Percentiles rank a stretch among this genome's conserved stretches.
phyloP scores from a whole-genome alignment of 2,329 filamentous ascomycete species.

The Rachicladosporium sp. region DNA sequence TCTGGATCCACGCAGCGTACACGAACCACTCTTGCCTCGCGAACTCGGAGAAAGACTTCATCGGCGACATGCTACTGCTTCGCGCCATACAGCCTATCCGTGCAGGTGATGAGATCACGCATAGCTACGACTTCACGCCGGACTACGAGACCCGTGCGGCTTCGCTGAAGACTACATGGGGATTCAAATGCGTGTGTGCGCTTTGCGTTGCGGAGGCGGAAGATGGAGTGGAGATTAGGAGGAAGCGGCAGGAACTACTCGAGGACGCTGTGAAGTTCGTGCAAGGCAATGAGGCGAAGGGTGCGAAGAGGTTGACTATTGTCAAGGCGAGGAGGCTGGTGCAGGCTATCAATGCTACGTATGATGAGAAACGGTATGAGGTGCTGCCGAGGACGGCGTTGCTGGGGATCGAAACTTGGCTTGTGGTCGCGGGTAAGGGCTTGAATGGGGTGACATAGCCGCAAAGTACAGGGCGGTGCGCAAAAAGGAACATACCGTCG shows the following conservation, averaged over 20 bases:
- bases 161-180: conserved; percentile 10
- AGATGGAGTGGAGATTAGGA: conserved; percentile 8
- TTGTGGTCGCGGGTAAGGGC: no score
- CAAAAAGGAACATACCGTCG: no score
- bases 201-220: conserved; percentile 10
- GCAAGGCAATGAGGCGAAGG: conserved; percentile 3
- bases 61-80: conserved; percentile 31
- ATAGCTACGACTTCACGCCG: conserved; percentile 25
- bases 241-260: conserved; percentile 7
- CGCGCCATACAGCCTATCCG: conserved; percentile 29
- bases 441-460: no score
- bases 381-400: conserved; percentile 6
- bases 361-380: conserved; percentile 9
- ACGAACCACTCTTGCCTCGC: conserved; percentile 33
- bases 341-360: conserved; percentile 8
- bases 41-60: conserved; percentile 26
- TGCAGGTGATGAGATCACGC: conserved; percentile 28
- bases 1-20: conserved; percentile 30
- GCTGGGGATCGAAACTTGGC: no score
- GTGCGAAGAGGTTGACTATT: conserved; percentile 7
- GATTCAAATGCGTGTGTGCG: conserved; percentile 9
- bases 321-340: conserved; percentile 7
- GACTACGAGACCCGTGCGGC: conserved; percentile 6
- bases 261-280: conserved; percentile 7
- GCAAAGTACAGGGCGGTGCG: no score